Conservation (phyloP, 495 filamentous ascomycete species). For the Glutinoglossum americanum region DNA sequence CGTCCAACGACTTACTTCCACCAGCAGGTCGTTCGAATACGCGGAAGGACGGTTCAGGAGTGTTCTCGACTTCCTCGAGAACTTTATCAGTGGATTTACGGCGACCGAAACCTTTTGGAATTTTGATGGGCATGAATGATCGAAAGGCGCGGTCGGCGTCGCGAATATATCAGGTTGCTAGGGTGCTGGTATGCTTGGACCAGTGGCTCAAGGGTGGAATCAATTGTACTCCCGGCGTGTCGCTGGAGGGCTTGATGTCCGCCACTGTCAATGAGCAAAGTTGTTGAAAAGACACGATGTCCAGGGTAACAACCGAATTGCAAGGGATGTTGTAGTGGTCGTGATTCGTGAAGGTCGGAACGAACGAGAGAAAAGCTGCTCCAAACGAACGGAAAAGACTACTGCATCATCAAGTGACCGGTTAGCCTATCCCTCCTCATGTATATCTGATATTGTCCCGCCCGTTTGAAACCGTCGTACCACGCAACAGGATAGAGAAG, state of each 20-base stretch:
- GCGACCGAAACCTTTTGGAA: slow-evolving; percentile 40
- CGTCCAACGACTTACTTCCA: slow-evolving; percentile 27
- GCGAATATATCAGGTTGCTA: neutral
- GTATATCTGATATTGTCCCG: neutral
- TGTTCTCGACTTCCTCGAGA: slow-evolving; percentile 31
- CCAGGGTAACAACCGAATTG: neutral
- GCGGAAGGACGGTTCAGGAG: slow-evolving; percentile 31
- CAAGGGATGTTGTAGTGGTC: neutral
- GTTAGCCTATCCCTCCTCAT: neutral
- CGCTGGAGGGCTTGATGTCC: neutral
- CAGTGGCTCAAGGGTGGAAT: neutral
- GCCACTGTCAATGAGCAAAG: neutral
- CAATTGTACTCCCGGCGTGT: neutral
- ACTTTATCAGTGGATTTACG: slow-evolving; percentile 46
- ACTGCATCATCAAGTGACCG: neutral
- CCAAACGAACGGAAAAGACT: neutral
- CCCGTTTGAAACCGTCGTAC: neutral
- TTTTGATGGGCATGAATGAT: slow-evolving; percentile 41
- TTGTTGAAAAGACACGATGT: neutral
- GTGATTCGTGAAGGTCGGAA: neutral
- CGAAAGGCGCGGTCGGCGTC: neutral
- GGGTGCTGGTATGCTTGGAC: neutral
- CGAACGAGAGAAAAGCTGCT: neutral
- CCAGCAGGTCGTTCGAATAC: slow-evolving; percentile 33
- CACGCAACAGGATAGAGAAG: neutral